These are phyloP conservation scores for Corchorus capsularis DNA, from an alignment of 345 rosid genomes.

Conservation along the genomic window DNA sequence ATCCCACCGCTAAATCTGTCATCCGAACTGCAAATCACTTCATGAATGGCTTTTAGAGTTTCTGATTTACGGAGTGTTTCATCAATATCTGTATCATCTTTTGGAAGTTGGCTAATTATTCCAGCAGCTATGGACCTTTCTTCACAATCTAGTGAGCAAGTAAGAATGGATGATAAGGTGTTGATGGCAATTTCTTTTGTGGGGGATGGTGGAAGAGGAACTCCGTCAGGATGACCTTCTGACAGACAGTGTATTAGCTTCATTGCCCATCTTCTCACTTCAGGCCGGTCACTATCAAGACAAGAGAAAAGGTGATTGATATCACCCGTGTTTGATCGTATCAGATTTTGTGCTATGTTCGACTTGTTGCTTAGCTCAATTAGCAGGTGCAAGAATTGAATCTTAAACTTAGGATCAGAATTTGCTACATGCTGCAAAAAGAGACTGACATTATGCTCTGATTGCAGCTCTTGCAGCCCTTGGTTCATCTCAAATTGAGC, in stretches of 20 bases:
- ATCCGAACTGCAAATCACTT: slow-evolving; percentile 41
- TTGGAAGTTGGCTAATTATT: slow-evolving; percentile 53
- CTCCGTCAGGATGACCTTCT: slow-evolving; percentile 40
- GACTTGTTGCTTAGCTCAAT: slow-evolving; percentile 48
- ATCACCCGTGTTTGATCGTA: slow-evolving; percentile 32
- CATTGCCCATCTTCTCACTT: slow-evolving; percentile 42
- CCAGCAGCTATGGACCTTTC: slow-evolving; percentile 55
- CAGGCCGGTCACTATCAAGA: slow-evolving; percentile 31
- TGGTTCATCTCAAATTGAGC: slow-evolving; percentile 38
- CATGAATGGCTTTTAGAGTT: slow-evolving; percentile 48
- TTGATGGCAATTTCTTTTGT: slow-evolving; percentile 44
- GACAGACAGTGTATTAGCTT: slow-evolving; percentile 44
- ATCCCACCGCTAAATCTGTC: slow-evolving; percentile 28
- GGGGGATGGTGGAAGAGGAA: slow-evolving; percentile 50
- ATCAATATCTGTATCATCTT: slow-evolving; percentile 44
- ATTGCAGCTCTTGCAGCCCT: slow-evolving; percentile 48
- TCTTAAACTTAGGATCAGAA: slow-evolving; percentile 35
- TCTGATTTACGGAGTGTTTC: slow-evolving; percentile 46
- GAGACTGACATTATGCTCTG: slow-evolving; percentile 42
- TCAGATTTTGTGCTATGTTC: slow-evolving; percentile 33
- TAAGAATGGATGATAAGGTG: slow-evolving; percentile 37
- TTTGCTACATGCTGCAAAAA: slow-evolving; percentile 35
- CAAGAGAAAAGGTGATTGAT: slow-evolving; percentile 41
- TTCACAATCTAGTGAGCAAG: slow-evolving; percentile 37
- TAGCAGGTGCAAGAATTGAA: slow-evolving; percentile 47